Conservation (phyloP, 1,284 basidiomycete genomes). For the Cutaneotrichosporon daszewskae region DNA sequence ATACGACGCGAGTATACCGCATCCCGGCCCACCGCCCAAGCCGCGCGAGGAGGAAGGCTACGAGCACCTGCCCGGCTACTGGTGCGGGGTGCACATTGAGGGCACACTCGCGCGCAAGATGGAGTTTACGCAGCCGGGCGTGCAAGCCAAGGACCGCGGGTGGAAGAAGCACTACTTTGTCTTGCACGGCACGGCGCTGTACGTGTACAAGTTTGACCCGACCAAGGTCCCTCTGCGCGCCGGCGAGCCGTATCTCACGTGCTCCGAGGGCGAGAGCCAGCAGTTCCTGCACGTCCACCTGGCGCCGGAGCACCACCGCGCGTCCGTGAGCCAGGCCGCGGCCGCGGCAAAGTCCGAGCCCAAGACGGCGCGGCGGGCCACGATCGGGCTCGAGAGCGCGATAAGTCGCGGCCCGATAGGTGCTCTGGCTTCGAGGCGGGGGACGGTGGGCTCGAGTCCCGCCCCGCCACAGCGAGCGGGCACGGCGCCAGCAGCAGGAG, state of each 20-base stretch:
- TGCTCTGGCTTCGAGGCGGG: constrained; percentile 5
- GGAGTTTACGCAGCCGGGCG: constrained; percentile 68
- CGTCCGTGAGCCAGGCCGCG: constrained; percentile 15
- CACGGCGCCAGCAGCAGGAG: background rate
- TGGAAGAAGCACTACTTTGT: constrained; percentile 88
- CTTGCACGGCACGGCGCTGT: constrained; percentile 83
- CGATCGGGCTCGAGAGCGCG: constrained; percentile 9
- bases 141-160: constrained; percentile 81
- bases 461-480: constrained; percentile 2
- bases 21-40: constrained; percentile 20
- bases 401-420: constrained; percentile 4
- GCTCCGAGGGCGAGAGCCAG: constrained; percentile 34
- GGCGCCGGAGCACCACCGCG: constrained; percentile 42
- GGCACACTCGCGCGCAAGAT: constrained; percentile 86
- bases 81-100: constrained; percentile 70
- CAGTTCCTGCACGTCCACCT: constrained; percentile 47
- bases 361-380: constrained; percentile 8
- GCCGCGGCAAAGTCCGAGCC: background rate
- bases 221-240: constrained; percentile 44
- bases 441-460: constrained; percentile 2
- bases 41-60: constrained; percentile 65
- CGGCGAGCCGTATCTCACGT: constrained; percentile 15
- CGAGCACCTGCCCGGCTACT: constrained; percentile 76
- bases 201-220: constrained; percentile 67
- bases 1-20: background rate